Evolutionary conservation across 345 rosid species (phyloP), one percentile per base, ranked within the genome.

Genomic region (Erysimum cheiranthoides): DNA sequence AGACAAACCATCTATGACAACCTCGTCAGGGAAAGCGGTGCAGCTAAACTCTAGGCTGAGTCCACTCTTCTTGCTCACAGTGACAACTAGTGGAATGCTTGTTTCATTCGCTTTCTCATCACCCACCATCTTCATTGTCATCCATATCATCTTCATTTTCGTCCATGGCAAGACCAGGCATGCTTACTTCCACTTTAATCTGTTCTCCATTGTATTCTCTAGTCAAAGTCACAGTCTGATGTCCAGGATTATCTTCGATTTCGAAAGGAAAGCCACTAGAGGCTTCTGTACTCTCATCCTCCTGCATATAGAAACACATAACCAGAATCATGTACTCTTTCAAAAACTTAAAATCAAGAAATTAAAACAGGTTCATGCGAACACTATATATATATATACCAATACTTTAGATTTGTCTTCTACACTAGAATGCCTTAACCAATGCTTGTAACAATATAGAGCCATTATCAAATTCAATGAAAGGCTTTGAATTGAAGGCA

Each of bases 101-200:
- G 90, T 64, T 51, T 75, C 86, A 16, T 32, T 66, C 3, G 82
- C 73, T 70, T 73, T 85, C 79, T 82, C 84, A 5, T 75, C 74
- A 10, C 69, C 74, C 82, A 53, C 42, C 57, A 58, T 72, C 77
- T 39, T 71, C 68, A 9, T 74, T 77, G 21, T 82, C 78, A 47
- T 70, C 82, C 10, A 58, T 32, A 5, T 76, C 86, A 47, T 67
- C 66, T 8, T 78, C 82, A 3, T 78, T 67, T 18, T 86, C 87
- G 17, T 87, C 92, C 5, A 86, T 84, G n/a, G n/a, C n/a, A 67
- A 87, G 91, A 83, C 89, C 92, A 43, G 93, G 91, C 95, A 89
- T 92, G 75, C 82, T 84, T 62, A 92, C 96, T 56, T 89, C 90
- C 34, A 92, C 89, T 60, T 67, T 83, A 42, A 92, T 79, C 27